Base-by-base conservation (phyloP, 2,329 filamentous ascomycete genomes). In the Pezicula radicicola region DNA sequence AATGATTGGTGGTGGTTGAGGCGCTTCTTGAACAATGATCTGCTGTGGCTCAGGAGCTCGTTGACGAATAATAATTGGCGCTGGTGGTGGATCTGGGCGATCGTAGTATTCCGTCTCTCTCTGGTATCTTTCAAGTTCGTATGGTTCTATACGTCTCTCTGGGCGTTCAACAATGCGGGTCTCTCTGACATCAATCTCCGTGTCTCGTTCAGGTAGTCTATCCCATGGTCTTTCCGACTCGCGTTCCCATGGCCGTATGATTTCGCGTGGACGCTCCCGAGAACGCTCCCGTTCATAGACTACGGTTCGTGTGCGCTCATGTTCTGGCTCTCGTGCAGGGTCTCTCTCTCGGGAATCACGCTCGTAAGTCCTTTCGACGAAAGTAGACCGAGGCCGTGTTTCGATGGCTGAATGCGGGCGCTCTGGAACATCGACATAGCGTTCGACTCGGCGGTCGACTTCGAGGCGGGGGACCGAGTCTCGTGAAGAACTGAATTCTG, bases 81-180 rank as follows among this genome's bases (percentile, higher is more conserved):
- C 64, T 4, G 73, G 74, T 9, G 74, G 68, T 12, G 78, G 76
- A 19, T 79, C 72, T 25, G 74, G 71, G 3, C 76, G 76, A 42
- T 76, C 71, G 60, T 79, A 86, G 64, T 84, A 85, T 58, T 86
- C 83, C 2, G 80, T 81, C 64, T 86, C 82, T 65, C 78, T 79
- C 61, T 78, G 78, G 62, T 82, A 83, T 63, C 75, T 76, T 64
- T 85, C 82, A 40, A 84, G 62, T 16, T 84, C 78, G 51, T 62
- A 63, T 13, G 63, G 63, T 36, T 66, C 63, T 13, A 66, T 61
- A n/a, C 59, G 57, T 21, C 58, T 60, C 43, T 64, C 60, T 5
- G 56, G 46, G 10, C 35, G 52, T 52, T 49, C 56, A 4, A 49
- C 39, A 7, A 33, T 33, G 30, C 30, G 30, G 9, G 12, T 33